Conservation (phyloP, 2,329 filamentous ascomycete species). For the Davidsoniella eucalypti region DNA sequence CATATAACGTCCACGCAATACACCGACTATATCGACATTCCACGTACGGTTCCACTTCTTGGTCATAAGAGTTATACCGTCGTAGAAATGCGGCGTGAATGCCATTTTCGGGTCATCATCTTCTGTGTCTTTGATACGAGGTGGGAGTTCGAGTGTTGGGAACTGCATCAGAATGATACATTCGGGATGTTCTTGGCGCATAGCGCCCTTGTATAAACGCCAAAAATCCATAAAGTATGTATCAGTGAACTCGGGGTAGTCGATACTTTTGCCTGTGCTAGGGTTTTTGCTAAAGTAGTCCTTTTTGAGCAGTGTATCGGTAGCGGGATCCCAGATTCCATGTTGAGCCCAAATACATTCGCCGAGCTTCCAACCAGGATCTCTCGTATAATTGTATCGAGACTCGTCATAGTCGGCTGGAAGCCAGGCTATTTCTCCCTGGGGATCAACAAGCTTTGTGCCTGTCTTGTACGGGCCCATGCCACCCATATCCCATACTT, state of each 20-base stretch:
- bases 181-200: slow-evolving; percentile 60
- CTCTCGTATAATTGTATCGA: slow-evolving; percentile 78
- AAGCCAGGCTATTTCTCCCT: slow-evolving; percentile 74
- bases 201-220: slow-evolving; percentile 55
- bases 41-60: slow-evolving; percentile 98
- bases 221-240: slow-evolving; percentile 82
- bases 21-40: slow-evolving; percentile 91
- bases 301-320: slow-evolving; percentile 61
- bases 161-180: slow-evolving; percentile 84
- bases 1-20: slow-evolving; percentile 75
- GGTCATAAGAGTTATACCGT: slow-evolving; percentile 88
- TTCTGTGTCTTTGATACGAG: slow-evolving; percentile 65
- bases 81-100: slow-evolving; percentile 92
- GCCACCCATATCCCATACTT: slow-evolving; percentile 85
- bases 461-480: slow-evolving; percentile 87
- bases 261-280: slow-evolving; percentile 51
- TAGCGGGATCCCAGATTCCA: slow-evolving; percentile 76
- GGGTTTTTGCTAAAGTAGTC: slow-evolving; percentile 80
- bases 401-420: slow-evolving; percentile 58
- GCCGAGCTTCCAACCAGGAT: slow-evolving; percentile 79
- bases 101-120: slow-evolving; percentile 85
- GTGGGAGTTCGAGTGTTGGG: slow-evolving; percentile 81
- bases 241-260: slow-evolving; percentile 79
- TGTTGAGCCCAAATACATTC: slow-evolving; percentile 95
- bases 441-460: slow-evolving; percentile 65